Conservation (phyloP, 495 filamentous ascomycete genomes). For the Penicillium argentinense region DNA sequence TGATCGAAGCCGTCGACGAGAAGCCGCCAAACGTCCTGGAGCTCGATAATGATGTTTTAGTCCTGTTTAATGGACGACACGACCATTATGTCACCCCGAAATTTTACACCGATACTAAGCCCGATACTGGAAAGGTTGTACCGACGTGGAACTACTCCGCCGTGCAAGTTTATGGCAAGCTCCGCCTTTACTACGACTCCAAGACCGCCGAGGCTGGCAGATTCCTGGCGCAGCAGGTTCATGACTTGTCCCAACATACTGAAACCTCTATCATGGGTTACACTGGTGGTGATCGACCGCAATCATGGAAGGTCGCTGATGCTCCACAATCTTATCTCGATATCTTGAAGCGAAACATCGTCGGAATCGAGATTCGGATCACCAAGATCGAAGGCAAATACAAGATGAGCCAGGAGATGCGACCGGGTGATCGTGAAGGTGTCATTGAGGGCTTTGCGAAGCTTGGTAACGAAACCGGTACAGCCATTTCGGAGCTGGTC, state of each 20-base stretch:
- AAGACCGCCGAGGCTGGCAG: slow-evolving; percentile 25
- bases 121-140: slow-evolving; percentile 50
- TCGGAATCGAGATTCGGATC: slow-evolving; percentile 54
- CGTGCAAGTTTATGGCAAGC: slow-evolving; percentile 46
- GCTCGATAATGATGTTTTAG: slow-evolving; percentile 23
- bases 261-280: slow-evolving; percentile 45
- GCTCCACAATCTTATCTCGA: slow-evolving; percentile 48
- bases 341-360: slow-evolving; percentile 52
- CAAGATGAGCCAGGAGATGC: slow-evolving; percentile 61
- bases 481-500: slow-evolving; percentile 42
- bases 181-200: slow-evolving; percentile 40
- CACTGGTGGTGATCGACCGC: slow-evolving; percentile 24
- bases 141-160: slow-evolving; percentile 57
- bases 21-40: slow-evolving; percentile 4
- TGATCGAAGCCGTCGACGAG: slow-evolving; percentile 38
- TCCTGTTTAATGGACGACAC: slow-evolving; percentile 46
- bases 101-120: slow-evolving; percentile 55
- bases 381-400: slow-evolving; percentile 52
- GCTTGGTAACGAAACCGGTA: slow-evolving; percentile 40
- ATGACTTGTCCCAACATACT: slow-evolving; percentile 37
- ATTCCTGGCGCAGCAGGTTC: slow-evolving; percentile 39
- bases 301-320: slow-evolving; percentile 49
- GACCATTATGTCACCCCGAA: slow-evolving; percentile 56
- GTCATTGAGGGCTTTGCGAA: slow-evolving; percentile 49
- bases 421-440: slow-evolving; percentile 46